Base-by-base conservation (phyloP, 1,139 yeast genomes). In the Yamadazyma triangularis region DNA sequence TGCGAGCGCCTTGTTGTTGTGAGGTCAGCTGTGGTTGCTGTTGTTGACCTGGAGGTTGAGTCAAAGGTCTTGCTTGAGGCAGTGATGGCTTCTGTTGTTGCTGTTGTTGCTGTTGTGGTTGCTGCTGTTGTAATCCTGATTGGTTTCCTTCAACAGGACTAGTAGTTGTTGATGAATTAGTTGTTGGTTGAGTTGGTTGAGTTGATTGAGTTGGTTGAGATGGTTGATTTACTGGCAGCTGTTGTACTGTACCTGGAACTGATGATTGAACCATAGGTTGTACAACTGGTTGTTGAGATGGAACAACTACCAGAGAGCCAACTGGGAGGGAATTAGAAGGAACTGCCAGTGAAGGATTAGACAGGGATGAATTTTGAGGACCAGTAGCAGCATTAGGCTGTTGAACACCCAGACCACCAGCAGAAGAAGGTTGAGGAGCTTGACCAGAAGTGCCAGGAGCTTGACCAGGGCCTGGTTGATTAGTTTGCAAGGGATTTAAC, bases 1-100 rank as follows among this genome's bases (percentile, higher is more conserved):
- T 66, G 15, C 47, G 30, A 12, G 51, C 36, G 20, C 45, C 34
- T 24, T 33, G 46, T 33, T 19, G 21, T 36, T 22, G 49, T 33
- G 24, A 44, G 30, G 13, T 18, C 19, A 15, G 30, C 11, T 21
- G 33, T 18, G 29, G 27, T 18, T 16, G 30, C 13, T 28, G 12
- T 26, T 31, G 37, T n/a, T 21, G 19, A 24, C 25, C 27, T 7
- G 27, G 23, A 21, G 19, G 36, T 5, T 21, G 12, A 22, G 28
- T 16, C 16, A 27, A 28, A 13, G 12, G 33, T 24, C 31, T 32
- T 2, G 29, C 13, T 23, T 15, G 24, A 27, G 28, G 34, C 5
- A 24, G n/a, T 15, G 27, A 36, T 5, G 32, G 25, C 21, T 25
- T 39, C 14, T 27, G 33, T 13, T 9, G 26, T 20, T 15, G 30